A percentile compares a stretch with the other conserved stretches of the same genome.
Conservation (phyloP, 2,329 filamentous ascomycete genomes). For the Ophiostoma pallidulum region DNA sequence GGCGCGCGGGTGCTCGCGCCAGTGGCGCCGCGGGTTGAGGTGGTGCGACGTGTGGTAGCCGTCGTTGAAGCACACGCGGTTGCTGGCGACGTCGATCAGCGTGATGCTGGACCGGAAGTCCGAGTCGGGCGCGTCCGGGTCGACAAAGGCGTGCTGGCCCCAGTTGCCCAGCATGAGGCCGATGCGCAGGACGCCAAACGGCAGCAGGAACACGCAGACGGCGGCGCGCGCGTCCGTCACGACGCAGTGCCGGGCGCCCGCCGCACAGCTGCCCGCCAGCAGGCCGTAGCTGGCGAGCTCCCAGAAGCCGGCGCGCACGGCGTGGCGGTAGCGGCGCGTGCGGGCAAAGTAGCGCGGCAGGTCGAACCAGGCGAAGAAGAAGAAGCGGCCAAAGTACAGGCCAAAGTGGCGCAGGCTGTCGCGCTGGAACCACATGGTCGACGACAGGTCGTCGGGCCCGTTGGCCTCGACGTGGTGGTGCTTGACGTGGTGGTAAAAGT, state of each 20-base stretch:
- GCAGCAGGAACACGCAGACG: slow-evolving; percentile 56
- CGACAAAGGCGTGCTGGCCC: slow-evolving; percentile 76
- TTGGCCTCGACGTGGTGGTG: slow-evolving; percentile 76
- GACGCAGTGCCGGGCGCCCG: slow-evolving; percentile 23
- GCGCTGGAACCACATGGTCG: slow-evolving; percentile 66
- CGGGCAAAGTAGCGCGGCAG: slow-evolving; percentile 63
- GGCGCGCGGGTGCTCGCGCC: slow-evolving; percentile 68
- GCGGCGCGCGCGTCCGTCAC: slow-evolving; percentile 45
- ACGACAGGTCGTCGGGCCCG: slow-evolving; percentile 65
- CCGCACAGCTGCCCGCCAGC: slow-evolving; percentile 34
- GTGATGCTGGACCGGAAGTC: slow-evolving; percentile 74
- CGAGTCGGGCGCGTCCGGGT: slow-evolving; percentile 63
- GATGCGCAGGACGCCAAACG: slow-evolving; percentile 55
- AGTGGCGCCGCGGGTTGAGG: slow-evolving; percentile 67
- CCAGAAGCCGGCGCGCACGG: slow-evolving; percentile 47
- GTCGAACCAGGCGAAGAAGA: slow-evolving; percentile 65
- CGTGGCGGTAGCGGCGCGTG: slow-evolving; percentile 48
- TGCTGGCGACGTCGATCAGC: slow-evolving; percentile 67
- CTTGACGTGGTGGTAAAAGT: slow-evolving; percentile 80
- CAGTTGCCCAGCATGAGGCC: slow-evolving; percentile 77
- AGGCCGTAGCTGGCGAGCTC: slow-evolving; percentile 49
- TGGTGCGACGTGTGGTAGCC: slow-evolving; percentile 77
- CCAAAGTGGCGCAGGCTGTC: slow-evolving; percentile 58
- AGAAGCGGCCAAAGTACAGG: slow-evolving; percentile 65
- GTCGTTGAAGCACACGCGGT: slow-evolving; percentile 75